A percentile compares a stretch with the other conserved stretches of the same genome.
Evolutionary conservation across 371 early-diverging fungal species (phyloP).

Genomic region (Syncephalis plumigaleata): DNA sequence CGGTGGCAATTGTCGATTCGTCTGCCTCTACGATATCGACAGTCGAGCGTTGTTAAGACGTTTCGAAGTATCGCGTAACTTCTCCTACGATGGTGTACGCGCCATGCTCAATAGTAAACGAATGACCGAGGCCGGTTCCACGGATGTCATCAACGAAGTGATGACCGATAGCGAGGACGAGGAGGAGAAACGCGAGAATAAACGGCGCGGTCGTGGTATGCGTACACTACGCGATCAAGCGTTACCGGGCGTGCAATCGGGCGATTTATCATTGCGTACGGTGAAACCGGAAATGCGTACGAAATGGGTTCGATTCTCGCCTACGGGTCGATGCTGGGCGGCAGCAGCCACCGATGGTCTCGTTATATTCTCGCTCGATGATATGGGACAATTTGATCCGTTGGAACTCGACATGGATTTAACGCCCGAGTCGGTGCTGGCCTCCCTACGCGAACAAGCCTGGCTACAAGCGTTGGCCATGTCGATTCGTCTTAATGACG

Average conservation of each 20-base stretch:
- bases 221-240: slow-evolving; percentile 24
- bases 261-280: slow-evolving; percentile 64
- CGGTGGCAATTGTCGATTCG: slow-evolving; percentile 86
- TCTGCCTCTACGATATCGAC: slow-evolving; percentile 85
- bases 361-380: slow-evolving; percentile 84
- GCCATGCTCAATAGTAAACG: slow-evolving; percentile 72
- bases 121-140: slow-evolving; percentile 91
- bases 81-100: slow-evolving; percentile 82
- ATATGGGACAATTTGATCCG: slow-evolving; percentile 85
- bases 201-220: too few relatives aligned
- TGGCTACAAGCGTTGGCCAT: slow-evolving; percentile 76
- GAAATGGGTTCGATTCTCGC: slow-evolving; percentile 74
- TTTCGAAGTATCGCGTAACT: slow-evolving; percentile 80
- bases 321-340: slow-evolving; percentile 87
- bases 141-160: slow-evolving; percentile 54
- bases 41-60: slow-evolving; percentile 61
- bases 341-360: slow-evolving; percentile 95
- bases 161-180: slow-evolving; percentile 54
- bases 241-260: slow-evolving; percentile 74
- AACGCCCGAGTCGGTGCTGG: slow-evolving; percentile 70
- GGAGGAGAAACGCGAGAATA: slow-evolving; percentile 49
- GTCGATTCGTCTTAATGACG: slow-evolving; percentile 83
- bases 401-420: slow-evolving; percentile 92
- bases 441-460: slow-evolving; percentile 47
- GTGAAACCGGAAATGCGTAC: slow-evolving; percentile 66